Evolutionary conservation across 1,284 basidiomycete genomes (phyloP), one percentile per base, ranked within the genome.

Genomic region (Cryptococcus sp.): DNA sequence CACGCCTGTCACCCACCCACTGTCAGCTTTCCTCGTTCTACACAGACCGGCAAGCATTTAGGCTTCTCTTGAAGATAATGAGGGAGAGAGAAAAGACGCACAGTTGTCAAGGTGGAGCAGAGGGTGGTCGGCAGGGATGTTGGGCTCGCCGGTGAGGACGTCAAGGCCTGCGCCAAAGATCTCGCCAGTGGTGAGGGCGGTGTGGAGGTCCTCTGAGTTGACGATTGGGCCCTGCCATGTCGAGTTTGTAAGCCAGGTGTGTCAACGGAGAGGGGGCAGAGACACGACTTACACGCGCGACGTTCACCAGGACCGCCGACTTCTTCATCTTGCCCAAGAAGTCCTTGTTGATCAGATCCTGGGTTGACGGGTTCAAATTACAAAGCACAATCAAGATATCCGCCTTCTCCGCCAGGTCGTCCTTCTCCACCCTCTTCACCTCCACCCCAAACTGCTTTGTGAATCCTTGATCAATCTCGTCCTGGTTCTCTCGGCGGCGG

Each of bases 81-180:
- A 13, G 12, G 16, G 6, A 33, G 9, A 9, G 28, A 33, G 28
- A 33, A 33, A 33, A 33, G 1, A 65, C 68, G 49, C 43, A 69
- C 64, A 89, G 84, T 84, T 82, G 7, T 85, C 84, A 58, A 91
- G 84, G 65, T 82, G 83, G 38, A 96, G 84, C 44, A 97, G 77
- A 1, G 88, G 86, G 73, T 98, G 91, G 64, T 89, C 85, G 2
- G 79, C 75, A 0, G 76, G 68, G 35, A 98, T 81, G 47, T 87
- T 78, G 0, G 95, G 95, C 75, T 98, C 95, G 35, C 90, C 91
- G 63, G 93, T 91, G 12, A 97, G 85, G 36, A 98, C 95, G 73
- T 98, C 95, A 6, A 98, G 69, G 0, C 91, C 95, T 0, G 95
- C 95, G 21, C 87, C 93, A 80, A 88, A 95, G 43, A 98, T 88